Evolutionary conservation across 768 basidiomycete species (phyloP).

Genomic region (Fibroporia radiculosa): DNA sequence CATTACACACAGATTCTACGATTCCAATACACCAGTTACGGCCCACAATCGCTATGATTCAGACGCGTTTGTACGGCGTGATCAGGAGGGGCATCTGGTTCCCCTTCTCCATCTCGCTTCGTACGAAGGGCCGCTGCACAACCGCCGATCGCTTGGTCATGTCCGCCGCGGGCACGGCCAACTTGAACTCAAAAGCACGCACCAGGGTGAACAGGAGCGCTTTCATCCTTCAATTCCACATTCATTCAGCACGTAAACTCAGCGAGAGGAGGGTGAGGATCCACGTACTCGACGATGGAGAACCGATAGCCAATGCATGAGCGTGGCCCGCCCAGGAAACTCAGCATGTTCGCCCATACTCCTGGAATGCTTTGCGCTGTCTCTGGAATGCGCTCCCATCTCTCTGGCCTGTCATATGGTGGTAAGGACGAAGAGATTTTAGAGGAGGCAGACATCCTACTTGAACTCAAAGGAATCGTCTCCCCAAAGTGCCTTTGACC

Average conservation of each 20-base stretch:
- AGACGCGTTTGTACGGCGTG: conserved; percentile 12
- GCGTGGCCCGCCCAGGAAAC: conserved; percentile 56
- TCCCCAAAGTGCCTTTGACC: conserved; percentile 50
- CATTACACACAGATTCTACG: too few relatives aligned
- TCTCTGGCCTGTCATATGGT: conserved; percentile 42
- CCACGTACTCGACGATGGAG: conserved; percentile 47
- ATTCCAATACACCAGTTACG: too few relatives aligned
- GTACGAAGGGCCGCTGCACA: conserved; percentile 21
- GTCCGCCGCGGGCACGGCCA: conserved; percentile 19
- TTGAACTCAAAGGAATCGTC: conserved; percentile 53
- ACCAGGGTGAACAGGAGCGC: conserved; percentile 25
- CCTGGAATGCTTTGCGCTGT: conserved; percentile 43
- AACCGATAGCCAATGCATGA: conserved; percentile 65
- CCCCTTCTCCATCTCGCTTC: conserved; percentile 11
- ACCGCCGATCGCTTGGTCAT: conserved; percentile 15
- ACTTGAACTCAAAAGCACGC: conserved; percentile 24
- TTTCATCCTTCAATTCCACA: conserved; percentile 21
- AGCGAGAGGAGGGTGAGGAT: neutral
- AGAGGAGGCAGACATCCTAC: conserved; percentile 24
- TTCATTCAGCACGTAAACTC: neutral
- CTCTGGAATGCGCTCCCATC: conserved; percentile 51
- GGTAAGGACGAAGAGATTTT: neutral
- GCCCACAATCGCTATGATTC: too few relatives aligned
- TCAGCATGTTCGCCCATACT: conserved; percentile 49
- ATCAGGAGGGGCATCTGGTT: conserved; percentile 18